Conservation (phyloP, 495 filamentous ascomycete genomes). For the Podospora sp. region DNA sequence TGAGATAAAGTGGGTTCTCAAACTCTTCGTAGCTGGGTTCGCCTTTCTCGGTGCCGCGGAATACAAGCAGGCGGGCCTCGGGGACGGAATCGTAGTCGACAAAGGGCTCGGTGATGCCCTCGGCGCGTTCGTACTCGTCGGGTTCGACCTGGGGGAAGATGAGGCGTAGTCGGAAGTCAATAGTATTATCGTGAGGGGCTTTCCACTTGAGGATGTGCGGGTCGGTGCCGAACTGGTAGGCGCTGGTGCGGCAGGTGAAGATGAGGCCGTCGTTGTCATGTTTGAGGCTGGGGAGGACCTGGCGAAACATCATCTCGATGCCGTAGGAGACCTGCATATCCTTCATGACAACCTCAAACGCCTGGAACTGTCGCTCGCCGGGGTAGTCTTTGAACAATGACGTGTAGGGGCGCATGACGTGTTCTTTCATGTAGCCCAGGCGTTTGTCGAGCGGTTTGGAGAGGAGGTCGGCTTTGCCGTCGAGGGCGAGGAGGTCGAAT, state of each 20-base stretch:
- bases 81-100: conserved; percentile 59
- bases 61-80: conserved; percentile 49
- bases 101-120: conserved; percentile 58
- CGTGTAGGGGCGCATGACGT: conserved; percentile 78
- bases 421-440: conserved; percentile 79
- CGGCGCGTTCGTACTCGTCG: conserved; percentile 64
- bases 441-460: conserved; percentile 80
- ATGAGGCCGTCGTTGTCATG: conserved; percentile 97
- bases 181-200: conserved; percentile 84
- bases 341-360: conserved; percentile 84
- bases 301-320: conserved; percentile 85
- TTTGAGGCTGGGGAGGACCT: conserved; percentile 77
- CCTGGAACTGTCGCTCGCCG: conserved; percentile 66
- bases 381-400: conserved; percentile 68
- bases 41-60: conserved; percentile 52
- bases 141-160: conserved; percentile 74
- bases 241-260: conserved; percentile 85
- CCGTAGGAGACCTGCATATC: conserved; percentile 84
- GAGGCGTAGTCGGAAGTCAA: conserved; percentile 83
- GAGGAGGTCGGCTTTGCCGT: conserved; percentile 72
- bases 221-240: conserved; percentile 89
- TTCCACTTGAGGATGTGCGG: conserved; percentile 97
- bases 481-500: conserved; percentile 88
- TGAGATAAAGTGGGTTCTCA: conserved; percentile 64
- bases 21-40: conserved; percentile 61